Percentiles rank a stretch among this genome's conserved stretches.
phyloP scores from a whole-genome alignment of 306 rosid species.

The Alnus glutinosa region DNA sequence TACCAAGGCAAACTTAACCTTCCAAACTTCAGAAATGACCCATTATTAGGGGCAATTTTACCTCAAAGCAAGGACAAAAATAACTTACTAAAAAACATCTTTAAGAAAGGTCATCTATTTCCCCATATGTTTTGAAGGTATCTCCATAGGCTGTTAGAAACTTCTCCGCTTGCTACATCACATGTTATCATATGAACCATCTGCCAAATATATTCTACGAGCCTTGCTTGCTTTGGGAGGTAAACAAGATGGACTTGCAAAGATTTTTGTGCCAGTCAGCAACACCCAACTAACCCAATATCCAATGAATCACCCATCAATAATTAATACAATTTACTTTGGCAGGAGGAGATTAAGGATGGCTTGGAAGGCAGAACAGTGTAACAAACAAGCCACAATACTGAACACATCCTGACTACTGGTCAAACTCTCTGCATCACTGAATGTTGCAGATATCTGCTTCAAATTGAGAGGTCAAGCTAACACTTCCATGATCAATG shows the following conservation, averaged over 20 bases:
- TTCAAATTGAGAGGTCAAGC: neutral
- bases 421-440: neutral
- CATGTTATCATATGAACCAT: slow-evolving; percentile 1
- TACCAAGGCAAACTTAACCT: neutral
- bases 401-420: neutral
- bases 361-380: neutral
- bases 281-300: neutral
- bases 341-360: neutral
- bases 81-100: neutral
- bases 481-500: slow-evolving; percentile 1
- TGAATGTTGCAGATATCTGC: neutral
- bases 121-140: neutral
- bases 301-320: neutral
- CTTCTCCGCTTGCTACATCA: slow-evolving; percentile 14
- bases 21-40: slow-evolving; percentile 10
- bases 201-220: neutral
- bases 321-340: too few species aligned
- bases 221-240: neutral
- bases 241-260: neutral
- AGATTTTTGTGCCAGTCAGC: neutral
- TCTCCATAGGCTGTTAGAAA: slow-evolving; percentile 2
- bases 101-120: neutral
- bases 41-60: neutral
- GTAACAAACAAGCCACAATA: neutral
- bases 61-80: neutral